Percentiles rank a stretch among this genome's conserved stretches.
These are phyloP conservation scores for Gossypium schwendimanii DNA, from an alignment of 441 rosid species.

Conservation along the genomic window DNA sequence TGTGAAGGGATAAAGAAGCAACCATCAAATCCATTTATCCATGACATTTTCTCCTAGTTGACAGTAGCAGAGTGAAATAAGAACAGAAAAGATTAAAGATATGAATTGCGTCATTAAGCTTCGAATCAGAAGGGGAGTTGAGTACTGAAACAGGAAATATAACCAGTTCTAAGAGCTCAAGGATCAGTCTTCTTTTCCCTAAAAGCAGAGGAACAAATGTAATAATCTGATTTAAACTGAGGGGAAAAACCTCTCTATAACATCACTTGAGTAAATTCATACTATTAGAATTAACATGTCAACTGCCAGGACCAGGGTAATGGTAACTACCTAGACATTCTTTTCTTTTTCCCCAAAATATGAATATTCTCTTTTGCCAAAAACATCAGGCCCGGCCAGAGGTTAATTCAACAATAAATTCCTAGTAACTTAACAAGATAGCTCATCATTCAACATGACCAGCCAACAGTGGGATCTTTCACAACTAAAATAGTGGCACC, in stretches of 20 bases:
- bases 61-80: not conserved
- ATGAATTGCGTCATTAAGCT: not conserved
- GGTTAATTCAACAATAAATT: not conserved
- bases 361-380: not conserved
- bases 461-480: not conserved
- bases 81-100: not conserved
- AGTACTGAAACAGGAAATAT: not conserved
- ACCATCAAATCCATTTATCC: conserved; percentile 14
- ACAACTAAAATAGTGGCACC: not conserved
- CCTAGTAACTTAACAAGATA: not conserved
- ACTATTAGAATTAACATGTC: not conserved
- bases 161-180: not conserved
- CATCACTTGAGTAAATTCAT: not conserved
- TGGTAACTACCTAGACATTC: not conserved
- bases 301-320: not conserved
- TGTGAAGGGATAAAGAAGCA: conserved; percentile 24
- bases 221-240: not conserved
- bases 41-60: conserved; percentile 2
- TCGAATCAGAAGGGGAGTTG: not conserved
- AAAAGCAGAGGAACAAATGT: not conserved
- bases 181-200: not conserved
- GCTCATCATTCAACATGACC: not conserved
- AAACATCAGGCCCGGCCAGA: not conserved
- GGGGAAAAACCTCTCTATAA: not conserved
- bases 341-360: not conserved